Percentiles rank a stretch among this genome's conserved stretches.
Evolutionary conservation across 345 rosid genomes (phyloP).

Genomic region (Abelmoschus esculentus): DNA sequence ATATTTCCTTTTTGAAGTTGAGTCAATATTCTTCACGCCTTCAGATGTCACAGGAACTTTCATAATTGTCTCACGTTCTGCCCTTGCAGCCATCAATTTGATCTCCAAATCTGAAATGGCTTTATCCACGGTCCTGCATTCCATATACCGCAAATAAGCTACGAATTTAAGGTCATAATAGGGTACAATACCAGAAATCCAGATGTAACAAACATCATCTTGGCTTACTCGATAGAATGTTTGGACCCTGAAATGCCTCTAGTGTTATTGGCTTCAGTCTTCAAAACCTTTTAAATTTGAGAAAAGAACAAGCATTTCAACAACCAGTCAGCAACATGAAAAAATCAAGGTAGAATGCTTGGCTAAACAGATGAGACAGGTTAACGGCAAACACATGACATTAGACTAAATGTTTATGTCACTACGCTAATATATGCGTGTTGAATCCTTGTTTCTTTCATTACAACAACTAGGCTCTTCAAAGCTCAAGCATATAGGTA

Average conservation of each 20-base stretch:
- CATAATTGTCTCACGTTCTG: slow-evolving; percentile 27
- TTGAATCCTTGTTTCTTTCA: not conserved
- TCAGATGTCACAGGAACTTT: slow-evolving; percentile 13
- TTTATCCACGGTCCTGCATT: slow-evolving; percentile 41
- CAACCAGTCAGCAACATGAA: not conserved
- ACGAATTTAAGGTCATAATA: not conserved
- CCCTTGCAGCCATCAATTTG: slow-evolving; percentile 38
- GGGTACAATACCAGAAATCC: not conserved
- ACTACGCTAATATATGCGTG: not conserved
- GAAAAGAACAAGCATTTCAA: slow-evolving; percentile 9
- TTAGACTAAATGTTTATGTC: not conserved
- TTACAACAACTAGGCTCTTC: slow-evolving; percentile 1
- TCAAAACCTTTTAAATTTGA: slow-evolving; percentile 23
- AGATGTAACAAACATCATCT: slow-evolving; percentile 1
- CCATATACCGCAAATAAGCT: not conserved
- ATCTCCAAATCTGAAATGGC: slow-evolving; percentile 40
- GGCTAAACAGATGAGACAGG: not conserved
- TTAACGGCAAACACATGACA: not conserved
- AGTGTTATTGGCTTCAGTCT: slow-evolving; percentile 25
- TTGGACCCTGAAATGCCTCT: slow-evolving; percentile 17
- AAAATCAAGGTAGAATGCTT: slow-evolving; percentile 3
- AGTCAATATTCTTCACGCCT: slow-evolving; percentile 14
- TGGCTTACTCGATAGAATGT: slow-evolving; percentile 28
- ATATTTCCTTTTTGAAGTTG: slow-evolving; percentile 33
- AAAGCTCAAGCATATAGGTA: not conserved